A percentile compares a stretch with the other conserved stretches of the same genome.
Conservation (phyloP, 495 filamentous ascomycete species). For the Penicillium odoratum region DNA sequence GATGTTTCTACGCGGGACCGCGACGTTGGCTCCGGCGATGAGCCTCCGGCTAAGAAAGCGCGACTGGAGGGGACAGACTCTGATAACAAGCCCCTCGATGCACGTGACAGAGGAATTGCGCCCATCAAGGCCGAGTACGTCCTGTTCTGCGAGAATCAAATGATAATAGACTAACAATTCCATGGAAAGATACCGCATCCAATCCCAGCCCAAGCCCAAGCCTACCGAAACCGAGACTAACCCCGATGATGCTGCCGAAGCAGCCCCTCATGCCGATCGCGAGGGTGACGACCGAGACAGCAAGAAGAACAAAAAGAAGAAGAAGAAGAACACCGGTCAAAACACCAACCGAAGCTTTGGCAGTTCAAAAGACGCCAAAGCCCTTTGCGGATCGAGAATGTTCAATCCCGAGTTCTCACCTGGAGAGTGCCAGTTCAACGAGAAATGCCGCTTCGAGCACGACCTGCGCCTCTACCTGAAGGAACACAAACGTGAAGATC, state of each 20-base stretch:
- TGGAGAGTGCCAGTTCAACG: conserved; percentile 67
- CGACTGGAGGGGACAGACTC: conserved; percentile 48
- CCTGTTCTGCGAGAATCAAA: not conserved
- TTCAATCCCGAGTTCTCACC: conserved; percentile 74
- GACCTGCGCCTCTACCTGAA: conserved; percentile 81
- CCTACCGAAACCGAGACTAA: conserved; percentile 18
- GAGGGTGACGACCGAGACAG: conserved; percentile 36
- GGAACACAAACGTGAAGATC: conserved; percentile 76
- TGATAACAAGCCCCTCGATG: conserved; percentile 31
- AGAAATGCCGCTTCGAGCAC: conserved; percentile 76
- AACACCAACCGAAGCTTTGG: conserved; percentile 88
- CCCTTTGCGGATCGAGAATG: conserved; percentile 71
- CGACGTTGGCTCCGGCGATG: conserved; percentile 24
- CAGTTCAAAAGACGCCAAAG: conserved; percentile 70
- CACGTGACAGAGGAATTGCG: conserved; percentile 68
- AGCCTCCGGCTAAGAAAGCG: conserved; percentile 59
- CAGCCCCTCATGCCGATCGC: conserved; percentile 45
- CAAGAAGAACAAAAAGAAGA: conserved; percentile 59
- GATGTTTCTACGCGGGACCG: conserved; percentile 18
- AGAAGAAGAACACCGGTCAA: conserved; percentile 74
- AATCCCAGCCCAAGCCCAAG: conserved; percentile 25
- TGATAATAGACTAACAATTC: not conserved
- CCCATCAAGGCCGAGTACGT: conserved; percentile 82
- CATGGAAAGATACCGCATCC: conserved; percentile 57
- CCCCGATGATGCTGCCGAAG: conserved; percentile 71